These are phyloP conservation scores for Metarhizium humberi DNA, from an alignment of 2,329 filamentous ascomycete species.

Conservation along the genomic window DNA sequence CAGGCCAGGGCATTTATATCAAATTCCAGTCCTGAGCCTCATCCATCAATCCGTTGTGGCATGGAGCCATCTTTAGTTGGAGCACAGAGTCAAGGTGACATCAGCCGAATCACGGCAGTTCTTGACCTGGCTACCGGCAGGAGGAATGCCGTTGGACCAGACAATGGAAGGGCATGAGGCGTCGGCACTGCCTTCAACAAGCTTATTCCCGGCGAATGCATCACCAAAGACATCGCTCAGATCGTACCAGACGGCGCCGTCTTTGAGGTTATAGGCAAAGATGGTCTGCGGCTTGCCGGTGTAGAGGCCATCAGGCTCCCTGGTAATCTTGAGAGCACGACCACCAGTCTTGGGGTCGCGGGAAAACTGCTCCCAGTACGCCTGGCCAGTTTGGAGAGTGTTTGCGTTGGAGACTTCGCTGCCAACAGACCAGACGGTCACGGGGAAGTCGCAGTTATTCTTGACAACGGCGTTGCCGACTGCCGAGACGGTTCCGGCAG, in stretches of 20 bases:
- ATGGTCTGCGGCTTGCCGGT: conserved; percentile 29
- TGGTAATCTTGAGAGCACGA: conserved; percentile 28
- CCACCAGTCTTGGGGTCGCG: conserved; percentile 28
- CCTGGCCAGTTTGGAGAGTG: conserved; percentile 17
- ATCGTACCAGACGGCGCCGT: conserved; percentile 27
- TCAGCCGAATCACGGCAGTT: conserved; percentile 21
- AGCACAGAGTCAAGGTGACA: conserved; percentile 26
- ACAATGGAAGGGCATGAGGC: conserved; percentile 23
- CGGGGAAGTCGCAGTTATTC: conserved; percentile 25
- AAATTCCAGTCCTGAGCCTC: too few species aligned
- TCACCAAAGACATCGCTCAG: conserved; percentile 31
- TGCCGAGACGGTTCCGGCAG: conserved; percentile 7
- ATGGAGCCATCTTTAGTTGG: background rate
- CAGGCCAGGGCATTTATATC: too few species aligned
- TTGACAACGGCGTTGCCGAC: conserved; percentile 24
- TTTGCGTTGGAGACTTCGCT: conserved; percentile 15
- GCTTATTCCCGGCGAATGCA: conserved; percentile 22
- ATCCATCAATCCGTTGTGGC: too few species aligned
- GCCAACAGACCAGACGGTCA: conserved; percentile 32
- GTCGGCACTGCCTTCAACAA: conserved; percentile 20
- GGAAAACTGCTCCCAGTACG: conserved; percentile 23
- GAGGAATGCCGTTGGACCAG: conserved; percentile 25
- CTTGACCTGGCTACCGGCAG: conserved; percentile 28
- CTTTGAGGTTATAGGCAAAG: conserved; percentile 29
- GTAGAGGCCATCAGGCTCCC: conserved; percentile 25